Conservation (phyloP, 1,284 basidiomycete genomes). For the Ceratobasidium papillatum region DNA sequence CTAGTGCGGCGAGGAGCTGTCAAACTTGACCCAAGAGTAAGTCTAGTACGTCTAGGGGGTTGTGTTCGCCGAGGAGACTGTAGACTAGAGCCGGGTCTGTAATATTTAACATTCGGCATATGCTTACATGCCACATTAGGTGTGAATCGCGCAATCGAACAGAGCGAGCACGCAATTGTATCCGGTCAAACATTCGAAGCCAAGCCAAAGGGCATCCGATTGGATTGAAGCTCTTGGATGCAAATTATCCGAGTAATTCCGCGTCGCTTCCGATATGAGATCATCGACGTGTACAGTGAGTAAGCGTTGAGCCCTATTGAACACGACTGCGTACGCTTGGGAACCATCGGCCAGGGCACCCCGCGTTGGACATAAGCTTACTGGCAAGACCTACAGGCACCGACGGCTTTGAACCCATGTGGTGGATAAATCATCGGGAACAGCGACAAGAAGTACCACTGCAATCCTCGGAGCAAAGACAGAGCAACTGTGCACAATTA, state of each 20-base stretch:
- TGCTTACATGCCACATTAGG: background rate
- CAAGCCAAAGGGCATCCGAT: background rate
- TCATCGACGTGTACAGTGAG: background rate
- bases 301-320: background rate
- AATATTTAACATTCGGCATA: background rate
- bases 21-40: background rate
- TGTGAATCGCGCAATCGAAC: slow-evolving; percentile 35
- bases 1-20: slow-evolving; percentile 21
- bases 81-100: background rate
- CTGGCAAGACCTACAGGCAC: background rate
- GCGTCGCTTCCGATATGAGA: slow-evolving; percentile 2
- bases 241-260: background rate
- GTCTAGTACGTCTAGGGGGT: background rate
- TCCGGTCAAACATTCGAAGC: background rate
- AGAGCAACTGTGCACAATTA: too few relatives aligned
- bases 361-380: background rate
- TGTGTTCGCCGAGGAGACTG: background rate
- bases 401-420: background rate
- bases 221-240: background rate
- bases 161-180: slow-evolving; percentile 33
- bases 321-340: background rate
- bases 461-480: background rate
- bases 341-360: background rate
- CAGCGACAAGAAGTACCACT: background rate
- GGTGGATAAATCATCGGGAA: background rate